phyloP scores from a whole-genome alignment of 768 basidiomycete genomes.

The Candolleomyces aberdarensis region DNA sequence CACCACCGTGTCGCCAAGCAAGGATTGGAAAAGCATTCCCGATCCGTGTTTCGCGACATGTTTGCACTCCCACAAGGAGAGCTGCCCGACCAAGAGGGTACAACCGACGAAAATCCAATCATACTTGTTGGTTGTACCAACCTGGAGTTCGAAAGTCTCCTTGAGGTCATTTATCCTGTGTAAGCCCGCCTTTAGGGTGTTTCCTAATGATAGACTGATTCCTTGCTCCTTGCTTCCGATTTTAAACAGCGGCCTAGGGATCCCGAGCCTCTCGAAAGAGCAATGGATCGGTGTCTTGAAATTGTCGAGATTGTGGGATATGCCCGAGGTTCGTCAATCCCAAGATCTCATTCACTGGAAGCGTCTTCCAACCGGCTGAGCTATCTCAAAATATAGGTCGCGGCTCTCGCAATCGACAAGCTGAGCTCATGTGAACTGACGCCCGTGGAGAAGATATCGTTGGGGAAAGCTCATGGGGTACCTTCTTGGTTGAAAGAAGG shows the following conservation, averaged over 20 bases:
- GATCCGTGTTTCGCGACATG: neutral
- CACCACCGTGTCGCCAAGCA: neutral
- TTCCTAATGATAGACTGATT: neutral
- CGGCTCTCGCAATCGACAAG: neutral
- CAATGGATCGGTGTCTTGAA: neutral
- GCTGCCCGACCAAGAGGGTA: neutral
- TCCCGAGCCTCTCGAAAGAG: neutral
- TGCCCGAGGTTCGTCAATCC: neutral
- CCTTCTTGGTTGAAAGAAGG: neutral
- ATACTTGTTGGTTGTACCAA: neutral
- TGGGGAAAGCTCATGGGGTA: slow-evolving; percentile 1
- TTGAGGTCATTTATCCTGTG: neutral
- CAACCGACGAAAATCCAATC: neutral
- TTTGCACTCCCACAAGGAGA: neutral
- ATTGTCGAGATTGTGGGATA: neutral
- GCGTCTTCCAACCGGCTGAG: neutral
- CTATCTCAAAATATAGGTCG: neutral
- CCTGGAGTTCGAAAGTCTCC: neutral
- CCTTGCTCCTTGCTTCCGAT: too few relatives aligned
- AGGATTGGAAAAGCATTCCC: neutral
- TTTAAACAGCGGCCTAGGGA: too few relatives aligned
- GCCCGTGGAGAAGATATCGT: neutral
- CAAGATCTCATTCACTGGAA: too few relatives aligned
- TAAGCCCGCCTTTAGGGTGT: neutral
- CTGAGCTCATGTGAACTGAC: neutral